Conservation (phyloP, 2,329 filamentous ascomycete species). For the Aquanectria penicillioides region DNA sequence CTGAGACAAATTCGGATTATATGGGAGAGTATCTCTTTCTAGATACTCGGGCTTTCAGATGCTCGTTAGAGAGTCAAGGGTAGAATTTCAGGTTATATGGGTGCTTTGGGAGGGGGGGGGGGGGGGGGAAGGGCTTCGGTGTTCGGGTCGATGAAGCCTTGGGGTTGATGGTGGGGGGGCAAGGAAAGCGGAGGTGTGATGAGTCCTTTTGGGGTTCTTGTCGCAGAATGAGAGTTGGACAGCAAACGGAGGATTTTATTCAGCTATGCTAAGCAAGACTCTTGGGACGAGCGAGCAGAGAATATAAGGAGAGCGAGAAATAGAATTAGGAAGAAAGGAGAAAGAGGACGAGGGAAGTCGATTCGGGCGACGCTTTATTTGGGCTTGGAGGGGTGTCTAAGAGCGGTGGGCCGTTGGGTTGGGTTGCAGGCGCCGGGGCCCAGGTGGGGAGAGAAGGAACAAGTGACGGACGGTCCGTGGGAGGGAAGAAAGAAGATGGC, state of each 20-base stretch:
- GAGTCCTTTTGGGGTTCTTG: conserved; percentile 30
- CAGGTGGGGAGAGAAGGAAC: conserved; percentile 35
- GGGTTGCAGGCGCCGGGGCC: conserved; percentile 41
- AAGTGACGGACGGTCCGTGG: conserved; percentile 16
- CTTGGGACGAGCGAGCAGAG: conserved; percentile 26
- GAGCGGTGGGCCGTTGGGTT: conserved; percentile 44
- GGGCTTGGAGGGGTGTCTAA: conserved; percentile 41
- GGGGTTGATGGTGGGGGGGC: conserved; percentile 28
- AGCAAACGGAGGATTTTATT: conserved; percentile 35
- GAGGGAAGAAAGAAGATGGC: conserved; percentile 6
- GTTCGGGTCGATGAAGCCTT: conserved; percentile 18
- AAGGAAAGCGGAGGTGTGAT: conserved; percentile 33
- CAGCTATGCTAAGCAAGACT: conserved; percentile 42
- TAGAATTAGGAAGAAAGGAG: conserved; percentile 5
- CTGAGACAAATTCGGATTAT: neutral
- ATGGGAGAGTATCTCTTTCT: neutral
- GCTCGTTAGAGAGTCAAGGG: conserved; percentile 1
- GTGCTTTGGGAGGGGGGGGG: conserved; percentile 9
- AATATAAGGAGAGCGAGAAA: conserved; percentile 18
- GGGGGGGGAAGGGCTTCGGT: neutral
- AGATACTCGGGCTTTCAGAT: neutral
- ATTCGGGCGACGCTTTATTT: conserved; percentile 36
- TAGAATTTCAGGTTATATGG: conserved; percentile 3
- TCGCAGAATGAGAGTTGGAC: conserved; percentile 28
- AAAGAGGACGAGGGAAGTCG: conserved; percentile 13